Evolutionary conservation across 768 basidiomycete species (phyloP).

Genomic region (Podaxis sp.): DNA sequence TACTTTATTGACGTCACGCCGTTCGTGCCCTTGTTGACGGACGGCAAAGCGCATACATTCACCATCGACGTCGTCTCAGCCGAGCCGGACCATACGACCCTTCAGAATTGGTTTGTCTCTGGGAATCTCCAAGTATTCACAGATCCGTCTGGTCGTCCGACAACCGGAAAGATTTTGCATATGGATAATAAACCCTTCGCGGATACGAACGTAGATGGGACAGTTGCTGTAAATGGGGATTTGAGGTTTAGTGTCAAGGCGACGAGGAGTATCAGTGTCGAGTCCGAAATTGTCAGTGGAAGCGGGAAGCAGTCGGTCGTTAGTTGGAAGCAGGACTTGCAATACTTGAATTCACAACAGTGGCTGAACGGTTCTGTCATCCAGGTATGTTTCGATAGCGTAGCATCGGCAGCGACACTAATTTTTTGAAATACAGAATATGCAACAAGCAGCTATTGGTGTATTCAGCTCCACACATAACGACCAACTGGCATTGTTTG

Average conservation of each 20-base stretch:
- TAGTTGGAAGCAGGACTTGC: slow-evolving; percentile 55
- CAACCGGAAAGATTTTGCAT: slow-evolving; percentile 61
- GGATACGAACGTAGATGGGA: slow-evolving; percentile 41
- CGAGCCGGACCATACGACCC: slow-evolving; percentile 58
- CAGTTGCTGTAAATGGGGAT: slow-evolving; percentile 36
- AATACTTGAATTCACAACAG: slow-evolving; percentile 59
- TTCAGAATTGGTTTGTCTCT: slow-evolving; percentile 77
- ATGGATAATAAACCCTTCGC: slow-evolving; percentile 61
- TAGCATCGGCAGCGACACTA: not conserved
- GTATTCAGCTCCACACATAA: slow-evolving; percentile 36
- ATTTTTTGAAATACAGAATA: slow-evolving; percentile 23
- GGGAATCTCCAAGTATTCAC: slow-evolving; percentile 66
- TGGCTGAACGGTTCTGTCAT: slow-evolving; percentile 44
- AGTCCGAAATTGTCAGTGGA: slow-evolving; percentile 56
- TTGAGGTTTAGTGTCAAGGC: slow-evolving; percentile 63
- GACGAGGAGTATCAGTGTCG: slow-evolving; percentile 51
- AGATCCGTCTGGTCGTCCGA: slow-evolving; percentile 55
- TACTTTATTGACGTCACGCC: slow-evolving; percentile 78
- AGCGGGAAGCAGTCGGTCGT: slow-evolving; percentile 55
- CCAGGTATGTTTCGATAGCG: slow-evolving; percentile 24
- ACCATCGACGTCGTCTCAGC: slow-evolving; percentile 71
- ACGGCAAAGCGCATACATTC: slow-evolving; percentile 65
- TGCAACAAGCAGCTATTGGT: slow-evolving; percentile 37
- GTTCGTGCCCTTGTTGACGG: slow-evolving; percentile 65
- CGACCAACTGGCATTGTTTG: slow-evolving; percentile 31